Conservation (phyloP, 352 stramenopile genomes). For the Phytopythium montanum region DNA sequence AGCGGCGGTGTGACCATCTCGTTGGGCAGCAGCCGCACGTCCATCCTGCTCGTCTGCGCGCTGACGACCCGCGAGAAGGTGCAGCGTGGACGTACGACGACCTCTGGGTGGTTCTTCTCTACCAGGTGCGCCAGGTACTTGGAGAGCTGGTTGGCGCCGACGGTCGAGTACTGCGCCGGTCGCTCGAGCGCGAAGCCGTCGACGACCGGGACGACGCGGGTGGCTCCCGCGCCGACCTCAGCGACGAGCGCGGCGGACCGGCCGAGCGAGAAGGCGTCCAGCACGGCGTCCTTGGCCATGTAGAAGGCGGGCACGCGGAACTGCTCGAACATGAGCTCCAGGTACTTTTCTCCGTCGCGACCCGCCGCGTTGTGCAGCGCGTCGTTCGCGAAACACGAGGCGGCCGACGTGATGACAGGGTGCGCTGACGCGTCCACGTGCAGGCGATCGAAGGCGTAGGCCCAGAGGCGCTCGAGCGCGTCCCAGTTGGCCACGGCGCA, state of each 20-base stretch:
- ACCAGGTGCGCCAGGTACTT: conserved; percentile 76
- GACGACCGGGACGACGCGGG: conserved; percentile 87
- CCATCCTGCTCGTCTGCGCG: conserved; percentile 41
- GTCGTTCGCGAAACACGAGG: conserved; percentile 75
- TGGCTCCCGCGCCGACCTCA: conserved; percentile 84
- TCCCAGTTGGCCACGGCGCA: conserved; percentile 81
- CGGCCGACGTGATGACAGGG: conserved; percentile 70
- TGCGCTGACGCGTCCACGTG: conserved; percentile 65
- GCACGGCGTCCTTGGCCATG: conserved; percentile 85
- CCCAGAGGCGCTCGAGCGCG: conserved; percentile 83
- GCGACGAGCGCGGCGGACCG: conserved; percentile 84
- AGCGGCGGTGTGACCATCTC: conserved; percentile 36
- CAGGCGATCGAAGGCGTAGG: conserved; percentile 65
- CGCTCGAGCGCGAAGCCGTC: conserved; percentile 88
- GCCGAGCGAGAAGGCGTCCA: conserved; percentile 90
- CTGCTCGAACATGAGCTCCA: conserved; percentile 92
- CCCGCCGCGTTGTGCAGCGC: conserved; percentile 48
- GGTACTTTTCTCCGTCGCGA: conserved; percentile 72
- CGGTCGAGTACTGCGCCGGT: conserved; percentile 65
- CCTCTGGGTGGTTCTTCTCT: conserved; percentile 22
- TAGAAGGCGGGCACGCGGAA: conserved; percentile 89
- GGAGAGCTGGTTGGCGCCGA: conserved; percentile 71
- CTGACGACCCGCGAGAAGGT: conserved; percentile 63
- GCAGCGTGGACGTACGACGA: conserved; percentile 53
- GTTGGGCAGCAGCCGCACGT: conserved; percentile 40